Percentiles rank a stretch among this genome's conserved stretches.
phyloP scores from a whole-genome alignment of 345 rosid genomes.

The Conringia planisiliqua region DNA sequence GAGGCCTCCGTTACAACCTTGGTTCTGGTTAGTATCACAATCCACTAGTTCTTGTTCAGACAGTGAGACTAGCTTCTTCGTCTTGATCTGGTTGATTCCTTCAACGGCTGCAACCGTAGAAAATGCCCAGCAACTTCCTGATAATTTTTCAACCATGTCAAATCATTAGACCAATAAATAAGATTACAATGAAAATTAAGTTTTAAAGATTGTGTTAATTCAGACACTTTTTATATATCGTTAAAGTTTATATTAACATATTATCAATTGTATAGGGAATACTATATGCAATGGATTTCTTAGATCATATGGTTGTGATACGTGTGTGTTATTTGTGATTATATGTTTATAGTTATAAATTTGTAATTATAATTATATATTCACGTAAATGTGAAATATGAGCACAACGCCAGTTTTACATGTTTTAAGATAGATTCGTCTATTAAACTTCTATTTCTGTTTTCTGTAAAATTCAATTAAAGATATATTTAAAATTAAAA shows the following conservation, averaged over 20 bases:
- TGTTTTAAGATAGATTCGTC: not conserved
- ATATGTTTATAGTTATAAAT: not conserved
- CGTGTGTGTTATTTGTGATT: not conserved
- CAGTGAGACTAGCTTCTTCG: conserved; percentile 45
- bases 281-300: not conserved
- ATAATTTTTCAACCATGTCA: not conserved
- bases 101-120: conserved; percentile 63
- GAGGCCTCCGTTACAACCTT: conserved; percentile 68
- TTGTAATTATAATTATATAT: not conserved
- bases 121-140: conserved; percentile 81
- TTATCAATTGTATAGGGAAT: not conserved
- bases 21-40: conserved; percentile 55
- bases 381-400: not conserved
- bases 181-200: not conserved
- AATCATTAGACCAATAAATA: not conserved
- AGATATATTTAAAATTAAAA: not conserved
- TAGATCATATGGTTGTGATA: not conserved
- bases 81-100: conserved; percentile 59
- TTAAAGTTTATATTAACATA: not conserved
- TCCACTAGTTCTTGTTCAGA: conserved; percentile 69
- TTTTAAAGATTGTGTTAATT: not conserved
- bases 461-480: not conserved
- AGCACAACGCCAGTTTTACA: not conserved
- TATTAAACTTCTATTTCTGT: not conserved
- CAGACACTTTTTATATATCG: not conserved